Evolutionary conservation across 352 stramenopile species (phyloP).

Genomic region (Blastocystis sp.): DNA sequence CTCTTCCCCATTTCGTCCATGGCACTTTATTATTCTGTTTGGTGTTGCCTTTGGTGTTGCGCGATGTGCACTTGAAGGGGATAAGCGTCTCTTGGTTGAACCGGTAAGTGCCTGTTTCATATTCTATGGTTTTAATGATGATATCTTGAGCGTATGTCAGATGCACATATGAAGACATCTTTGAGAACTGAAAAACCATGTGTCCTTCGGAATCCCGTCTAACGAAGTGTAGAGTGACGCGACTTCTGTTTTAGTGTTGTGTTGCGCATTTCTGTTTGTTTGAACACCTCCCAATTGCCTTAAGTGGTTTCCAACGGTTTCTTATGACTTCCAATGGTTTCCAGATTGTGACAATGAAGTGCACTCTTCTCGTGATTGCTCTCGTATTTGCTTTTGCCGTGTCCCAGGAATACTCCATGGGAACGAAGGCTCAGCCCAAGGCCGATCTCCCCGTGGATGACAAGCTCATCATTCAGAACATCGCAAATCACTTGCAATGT

Average conservation of each 20-base stretch:
- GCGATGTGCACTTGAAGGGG: not conserved
- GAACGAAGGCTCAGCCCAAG: slow-evolving; percentile 31
- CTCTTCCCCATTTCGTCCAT: not conserved
- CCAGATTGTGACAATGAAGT: slow-evolving; percentile 42
- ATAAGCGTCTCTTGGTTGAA: not conserved
- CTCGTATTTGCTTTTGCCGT: slow-evolving; percentile 19
- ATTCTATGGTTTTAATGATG: slow-evolving; percentile 21
- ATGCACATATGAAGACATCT: slow-evolving; percentile 50
- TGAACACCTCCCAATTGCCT: not conserved
- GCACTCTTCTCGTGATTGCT: not conserved
- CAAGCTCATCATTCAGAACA: slow-evolving; percentile 63
- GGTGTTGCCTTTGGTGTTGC: too few species aligned
- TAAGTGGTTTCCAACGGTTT: too few species aligned
- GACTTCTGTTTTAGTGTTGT: not conserved
- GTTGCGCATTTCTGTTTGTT: slow-evolving; percentile 27
- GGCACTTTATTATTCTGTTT: not conserved
- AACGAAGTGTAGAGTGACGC: not conserved
- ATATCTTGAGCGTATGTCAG: slow-evolving; percentile 67
- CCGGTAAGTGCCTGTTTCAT: slow-evolving; percentile 1
- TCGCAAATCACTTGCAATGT: not conserved
- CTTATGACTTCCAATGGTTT: too few species aligned
- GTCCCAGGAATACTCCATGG: slow-evolving; percentile 60
- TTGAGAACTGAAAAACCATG: slow-evolving; percentile 64
- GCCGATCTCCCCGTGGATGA: slow-evolving; percentile 43
- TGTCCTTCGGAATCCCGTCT: not conserved